Conservation (phyloP, 1,284 basidiomycete genomes). For the Cryptococcus amylolentus region DNA sequence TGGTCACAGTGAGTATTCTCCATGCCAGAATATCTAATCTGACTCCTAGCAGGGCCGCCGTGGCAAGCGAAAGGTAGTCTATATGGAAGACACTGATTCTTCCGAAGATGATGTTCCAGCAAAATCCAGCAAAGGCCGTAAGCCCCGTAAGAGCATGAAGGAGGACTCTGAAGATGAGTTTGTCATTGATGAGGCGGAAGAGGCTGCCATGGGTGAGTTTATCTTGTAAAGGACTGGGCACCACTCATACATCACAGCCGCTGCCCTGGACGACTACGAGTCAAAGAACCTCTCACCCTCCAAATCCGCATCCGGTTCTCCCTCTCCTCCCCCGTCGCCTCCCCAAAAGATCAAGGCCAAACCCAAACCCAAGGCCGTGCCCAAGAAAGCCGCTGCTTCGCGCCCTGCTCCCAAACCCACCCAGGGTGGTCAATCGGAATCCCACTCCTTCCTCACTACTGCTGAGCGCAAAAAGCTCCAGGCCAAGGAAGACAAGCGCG, state of each 20-base stretch:
- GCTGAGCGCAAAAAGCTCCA: constrained; percentile 74
- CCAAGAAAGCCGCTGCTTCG: constrained; percentile 18
- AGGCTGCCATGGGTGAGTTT: constrained; percentile 40
- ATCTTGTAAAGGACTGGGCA: neutral
- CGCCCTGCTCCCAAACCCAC: constrained; percentile 18
- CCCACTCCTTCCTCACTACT: constrained; percentile 61
- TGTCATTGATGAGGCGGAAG: constrained; percentile 40
- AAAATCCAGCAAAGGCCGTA: constrained; percentile 15
- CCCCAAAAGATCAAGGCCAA: constrained; percentile 10
- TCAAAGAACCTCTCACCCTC: constrained; percentile 27
- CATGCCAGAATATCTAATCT: neutral
- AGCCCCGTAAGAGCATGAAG: constrained; percentile 42
- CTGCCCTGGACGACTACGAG: constrained; percentile 41
- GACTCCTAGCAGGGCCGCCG: constrained; percentile 22
- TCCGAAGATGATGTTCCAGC: constrained; percentile 18
- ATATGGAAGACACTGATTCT: constrained; percentile 44
- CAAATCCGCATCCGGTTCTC: constrained; percentile 28
- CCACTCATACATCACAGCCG: constrained; percentile 17
- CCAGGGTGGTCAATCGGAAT: constrained; percentile 19
- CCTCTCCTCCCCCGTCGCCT: constrained; percentile 37
- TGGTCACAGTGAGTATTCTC: constrained; percentile 20
- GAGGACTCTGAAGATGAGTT: constrained; percentile 45
- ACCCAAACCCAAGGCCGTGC: constrained; percentile 16
- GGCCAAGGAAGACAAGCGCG: constrained; percentile 77
- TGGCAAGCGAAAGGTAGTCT: constrained; percentile 46